Percentiles rank a stretch among this genome's conserved stretches.
phyloP scores from a whole-genome alignment of 768 basidiomycete genomes.

The Podaxis sp. region DNA sequence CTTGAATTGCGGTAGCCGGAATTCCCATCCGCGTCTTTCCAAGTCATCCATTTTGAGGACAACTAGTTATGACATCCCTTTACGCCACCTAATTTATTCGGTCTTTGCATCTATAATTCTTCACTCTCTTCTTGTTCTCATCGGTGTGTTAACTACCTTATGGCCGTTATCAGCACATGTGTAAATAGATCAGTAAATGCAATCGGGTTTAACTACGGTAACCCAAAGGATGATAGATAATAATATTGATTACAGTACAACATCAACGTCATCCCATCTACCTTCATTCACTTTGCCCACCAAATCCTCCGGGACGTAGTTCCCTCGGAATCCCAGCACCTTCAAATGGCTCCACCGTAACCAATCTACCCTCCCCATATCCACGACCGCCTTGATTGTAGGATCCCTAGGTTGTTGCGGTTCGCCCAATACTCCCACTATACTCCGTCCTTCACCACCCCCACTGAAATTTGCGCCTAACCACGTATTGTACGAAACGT shows the following conservation, averaged over 20 bases:
- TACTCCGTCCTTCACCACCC: neutral
- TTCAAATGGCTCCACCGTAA: slow-evolving; percentile 48
- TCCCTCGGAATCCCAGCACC: slow-evolving; percentile 56
- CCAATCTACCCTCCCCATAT: slow-evolving; percentile 58
- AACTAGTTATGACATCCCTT: neutral
- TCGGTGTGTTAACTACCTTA: neutral
- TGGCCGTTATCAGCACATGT: neutral
- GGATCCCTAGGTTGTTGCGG: slow-evolving; percentile 14
- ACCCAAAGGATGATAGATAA: too few relatives aligned
- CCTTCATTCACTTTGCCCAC: slow-evolving; percentile 50
- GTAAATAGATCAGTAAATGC: neutral
- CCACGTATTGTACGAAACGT: slow-evolving; percentile 66
- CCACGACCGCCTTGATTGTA: slow-evolving; percentile 28
- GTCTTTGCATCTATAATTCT: neutral
- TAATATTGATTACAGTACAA: slow-evolving; percentile 34
- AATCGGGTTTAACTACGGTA: neutral
- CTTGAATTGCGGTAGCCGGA: slow-evolving; percentile 35
- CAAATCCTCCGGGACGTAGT: slow-evolving; percentile 42
- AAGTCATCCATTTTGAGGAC: neutral
- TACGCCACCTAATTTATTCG: slow-evolving; percentile 2
- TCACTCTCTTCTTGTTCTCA: neutral
- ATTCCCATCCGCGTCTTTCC: neutral
- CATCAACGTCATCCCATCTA: slow-evolving; percentile 62
- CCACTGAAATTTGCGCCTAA: slow-evolving; percentile 19
- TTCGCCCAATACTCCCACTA: neutral